Base-by-base conservation (phyloP, 2,329 filamentous ascomycete genomes). In the Plenodomus tracheiphilus region DNA sequence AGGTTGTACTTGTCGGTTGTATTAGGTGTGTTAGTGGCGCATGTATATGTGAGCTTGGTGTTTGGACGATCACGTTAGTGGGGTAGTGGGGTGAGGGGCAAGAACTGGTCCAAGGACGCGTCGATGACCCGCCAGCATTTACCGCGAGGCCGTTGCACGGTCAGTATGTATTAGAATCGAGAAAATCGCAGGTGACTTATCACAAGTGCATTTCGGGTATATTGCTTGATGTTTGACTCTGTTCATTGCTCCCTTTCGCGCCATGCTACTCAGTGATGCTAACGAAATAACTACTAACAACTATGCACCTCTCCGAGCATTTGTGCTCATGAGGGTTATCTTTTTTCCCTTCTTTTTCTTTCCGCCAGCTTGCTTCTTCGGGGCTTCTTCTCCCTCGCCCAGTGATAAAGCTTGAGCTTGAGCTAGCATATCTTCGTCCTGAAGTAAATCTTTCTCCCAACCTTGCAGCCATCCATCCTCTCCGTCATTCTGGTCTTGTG, bases 381-480 rank as follows among this genome's bases (percentile, higher is more conserved):
- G 43, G 30, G 52, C 41, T 47, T 61, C 62, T 48, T 61, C 64
- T 25, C 47, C 61, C 49, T 65, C 68, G 4, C 59, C 62, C 13
- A 73, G 39, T 3, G 71, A 72, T 58, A 73, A 53, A 3, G 70
- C 66, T 49, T 78, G 76, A 6, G 78, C 76, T 48, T 79, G 77
- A 4, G 78, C 79, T 13, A 82, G 71, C 39, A 82, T 57, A 39
- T 75, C 72, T 39, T 75, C 72, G 41, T 83, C 77, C 43, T 91
- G 87, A 46, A 85, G 77, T 15, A 96, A 69, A 47, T 96, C 84
- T 48, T 87, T 85, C 63, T 96, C 89, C 86, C 86, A 89, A 1
- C 86, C 90, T 61, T 89, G 86, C 15, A 93, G 76, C 92, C 92
- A 97, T 0, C 92, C 93, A 68, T 97, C 92, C 53, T 91, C 84